Percentiles rank a stretch among this genome's conserved stretches.
Conservation (phyloP, 768 basidiomycete species). For the Dictyophora rubrovolvata region DNA sequence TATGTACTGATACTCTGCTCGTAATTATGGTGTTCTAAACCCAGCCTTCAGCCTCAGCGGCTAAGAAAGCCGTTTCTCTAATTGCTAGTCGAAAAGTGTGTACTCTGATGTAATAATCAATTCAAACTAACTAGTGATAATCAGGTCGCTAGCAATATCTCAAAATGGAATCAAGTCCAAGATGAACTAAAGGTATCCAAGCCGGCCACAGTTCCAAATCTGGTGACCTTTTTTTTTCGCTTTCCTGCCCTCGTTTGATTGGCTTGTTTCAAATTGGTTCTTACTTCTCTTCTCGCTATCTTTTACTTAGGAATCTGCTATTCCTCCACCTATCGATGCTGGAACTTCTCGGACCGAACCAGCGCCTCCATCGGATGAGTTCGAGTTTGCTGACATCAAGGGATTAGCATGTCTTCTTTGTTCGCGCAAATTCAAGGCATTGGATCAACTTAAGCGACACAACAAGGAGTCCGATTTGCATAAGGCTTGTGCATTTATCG, state of each 20-base stretch:
- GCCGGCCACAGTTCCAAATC: conserved; percentile 19
- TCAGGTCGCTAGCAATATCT: conserved; percentile 83
- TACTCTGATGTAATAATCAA: neutral
- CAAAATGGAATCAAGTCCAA: conserved; percentile 95
- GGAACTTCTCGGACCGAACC: conserved; percentile 17
- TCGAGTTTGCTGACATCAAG: conserved; percentile 72
- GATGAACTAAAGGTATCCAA: conserved; percentile 52
- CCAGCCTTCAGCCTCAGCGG: conserved; percentile 18
- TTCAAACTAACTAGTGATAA: conserved; percentile 4
- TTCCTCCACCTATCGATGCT: conserved; percentile 11
- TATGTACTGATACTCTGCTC: conserved; percentile 19
- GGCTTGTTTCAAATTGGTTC: conserved; percentile 13
- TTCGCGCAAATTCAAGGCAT: conserved; percentile 81
- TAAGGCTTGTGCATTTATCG: conserved; percentile 52
- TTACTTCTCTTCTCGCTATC: conserved; percentile 13
- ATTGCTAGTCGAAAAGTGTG: conserved; percentile 78
- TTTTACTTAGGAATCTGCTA: conserved; percentile 11
- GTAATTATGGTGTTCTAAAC: neutral
- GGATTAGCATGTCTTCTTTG: conserved; percentile 83
- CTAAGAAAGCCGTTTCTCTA: conserved; percentile 70
- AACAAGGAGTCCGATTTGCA: conserved; percentile 92
- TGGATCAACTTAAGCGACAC: conserved; percentile 81
- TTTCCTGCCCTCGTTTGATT: neutral
- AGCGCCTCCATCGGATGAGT: conserved; percentile 45
- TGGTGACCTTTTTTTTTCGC: conserved; percentile 10